Conservation (phyloP, 305 asterid genomes). For the Galium porrigens region DNA sequence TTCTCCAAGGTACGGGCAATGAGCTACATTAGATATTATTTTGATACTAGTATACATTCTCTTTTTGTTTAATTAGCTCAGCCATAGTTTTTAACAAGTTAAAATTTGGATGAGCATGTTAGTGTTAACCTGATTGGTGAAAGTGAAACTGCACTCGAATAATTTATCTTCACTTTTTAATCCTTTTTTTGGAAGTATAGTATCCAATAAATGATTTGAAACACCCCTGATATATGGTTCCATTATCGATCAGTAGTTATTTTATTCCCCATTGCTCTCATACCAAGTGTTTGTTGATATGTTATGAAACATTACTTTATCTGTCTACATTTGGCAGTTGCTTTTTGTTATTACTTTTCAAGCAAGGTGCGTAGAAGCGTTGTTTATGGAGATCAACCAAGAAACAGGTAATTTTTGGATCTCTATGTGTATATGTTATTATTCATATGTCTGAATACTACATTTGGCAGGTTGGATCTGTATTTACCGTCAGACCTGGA, state of each 20-base stretch:
- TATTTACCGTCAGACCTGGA: conserved; percentile 51
- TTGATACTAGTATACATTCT: neutral
- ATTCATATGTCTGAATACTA: conserved; percentile 10
- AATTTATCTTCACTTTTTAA: neutral
- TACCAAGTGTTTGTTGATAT: neutral
- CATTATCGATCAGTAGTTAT: neutral
- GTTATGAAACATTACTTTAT: conserved; percentile 6
- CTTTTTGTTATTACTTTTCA: conserved; percentile 64
- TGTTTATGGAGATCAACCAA: conserved; percentile 72
- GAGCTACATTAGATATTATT: neutral
- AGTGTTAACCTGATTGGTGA: neutral
- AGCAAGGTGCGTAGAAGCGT: conserved; percentile 64
- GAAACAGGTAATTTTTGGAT: conserved; percentile 52
- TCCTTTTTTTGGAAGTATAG: neutral
- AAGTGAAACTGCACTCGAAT: neutral
- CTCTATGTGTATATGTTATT: conserved; percentile 5
- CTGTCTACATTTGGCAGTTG: conserved; percentile 48
- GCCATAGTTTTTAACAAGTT: neutral
- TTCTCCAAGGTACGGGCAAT: conserved; percentile 54
- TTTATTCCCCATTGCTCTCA: neutral
- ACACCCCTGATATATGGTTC: neutral
- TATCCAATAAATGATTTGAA: neutral
- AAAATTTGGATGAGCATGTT: neutral
- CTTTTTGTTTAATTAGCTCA: neutral
- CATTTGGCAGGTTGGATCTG: conserved; percentile 66